A percentile compares a stretch with the other conserved stretches of the same genome.
phyloP scores from a whole-genome alignment of 176 grass and related monocot genomes.

The Canna indica region DNA sequence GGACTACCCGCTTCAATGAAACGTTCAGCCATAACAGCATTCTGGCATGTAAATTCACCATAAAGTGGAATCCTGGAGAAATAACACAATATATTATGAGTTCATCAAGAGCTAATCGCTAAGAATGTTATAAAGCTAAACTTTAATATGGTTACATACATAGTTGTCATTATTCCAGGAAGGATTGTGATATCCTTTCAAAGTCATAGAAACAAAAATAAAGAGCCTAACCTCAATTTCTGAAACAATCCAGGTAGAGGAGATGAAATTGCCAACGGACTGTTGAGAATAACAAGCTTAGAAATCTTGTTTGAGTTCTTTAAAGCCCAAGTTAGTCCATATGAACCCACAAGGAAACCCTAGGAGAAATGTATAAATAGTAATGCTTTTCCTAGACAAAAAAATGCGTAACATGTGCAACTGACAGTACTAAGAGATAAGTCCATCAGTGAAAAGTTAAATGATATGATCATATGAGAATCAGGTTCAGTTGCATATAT shows the following conservation, averaged over 20 bases:
- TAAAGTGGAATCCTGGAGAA: conserved; percentile 53
- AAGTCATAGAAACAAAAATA: conserved; percentile 13
- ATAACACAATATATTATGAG: background rate
- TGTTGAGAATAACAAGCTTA: conserved; percentile 84
- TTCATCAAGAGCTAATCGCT: background rate
- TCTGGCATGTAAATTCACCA: conserved; percentile 98
- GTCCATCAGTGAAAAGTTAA: too few species aligned
- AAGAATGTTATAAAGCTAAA: background rate
- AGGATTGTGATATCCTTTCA: too few species aligned
- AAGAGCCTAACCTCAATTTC: conserved; percentile 58
- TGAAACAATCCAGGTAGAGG: conserved; percentile 79
- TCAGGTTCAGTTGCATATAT: too few species aligned
- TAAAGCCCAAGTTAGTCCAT: conserved; percentile 91
- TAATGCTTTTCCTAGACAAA: background rate
- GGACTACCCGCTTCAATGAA: conserved; percentile 99
- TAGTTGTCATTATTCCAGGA: too few species aligned
- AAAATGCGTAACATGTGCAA: background rate
- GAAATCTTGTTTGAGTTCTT: conserved; percentile 71
- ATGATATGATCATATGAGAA: too few species aligned
- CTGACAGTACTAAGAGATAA: background rate
- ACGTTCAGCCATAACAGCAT: conserved; percentile 86
- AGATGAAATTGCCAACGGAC: conserved; percentile 73
- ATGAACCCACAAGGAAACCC: conserved; percentile 91
- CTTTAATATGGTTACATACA: too few species aligned
- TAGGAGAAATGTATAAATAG: conserved; percentile 27